phyloP scores from a whole-genome alignment of 805 yeast species.

The Torulaspora delbrueckii region DNA sequence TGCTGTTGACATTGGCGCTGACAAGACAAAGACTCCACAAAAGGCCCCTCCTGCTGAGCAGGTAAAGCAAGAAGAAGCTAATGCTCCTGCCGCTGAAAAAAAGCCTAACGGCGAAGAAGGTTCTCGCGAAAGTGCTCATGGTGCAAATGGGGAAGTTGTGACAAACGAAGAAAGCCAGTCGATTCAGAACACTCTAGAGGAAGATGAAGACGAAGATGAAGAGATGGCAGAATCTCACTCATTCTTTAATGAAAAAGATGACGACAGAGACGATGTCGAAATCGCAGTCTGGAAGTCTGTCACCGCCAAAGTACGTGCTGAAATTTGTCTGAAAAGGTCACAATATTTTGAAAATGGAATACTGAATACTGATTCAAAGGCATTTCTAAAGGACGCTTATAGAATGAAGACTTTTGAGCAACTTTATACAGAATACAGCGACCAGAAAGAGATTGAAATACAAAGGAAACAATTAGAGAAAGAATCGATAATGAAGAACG shows the following conservation, averaged over 20 bases:
- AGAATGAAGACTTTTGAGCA: slow-evolving; percentile 57
- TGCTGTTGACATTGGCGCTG: slow-evolving; percentile 13
- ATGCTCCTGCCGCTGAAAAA: slow-evolving; percentile 8
- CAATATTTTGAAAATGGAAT: slow-evolving; percentile 56
- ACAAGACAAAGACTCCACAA: slow-evolving; percentile 12
- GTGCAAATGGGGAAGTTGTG: slow-evolving; percentile 4
- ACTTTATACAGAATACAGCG: slow-evolving; percentile 29
- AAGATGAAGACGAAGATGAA: slow-evolving; percentile 41
- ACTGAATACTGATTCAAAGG: slow-evolving; percentile 63
- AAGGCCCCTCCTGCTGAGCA: neutral
- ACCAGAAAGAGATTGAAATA: slow-evolving; percentile 30
- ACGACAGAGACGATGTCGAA: slow-evolving; percentile 65
- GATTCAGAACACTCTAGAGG: slow-evolving; percentile 22
- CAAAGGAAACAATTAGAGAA: slow-evolving; percentile 29
- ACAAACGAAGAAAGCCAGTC: slow-evolving; percentile 5
- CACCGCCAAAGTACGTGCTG: slow-evolving; percentile 74
- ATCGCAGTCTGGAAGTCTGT: slow-evolving; percentile 77
- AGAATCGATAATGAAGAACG: slow-evolving; percentile 40
- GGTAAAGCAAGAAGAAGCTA: no score
- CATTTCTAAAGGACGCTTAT: slow-evolving; percentile 57
- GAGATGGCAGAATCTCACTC: slow-evolving; percentile 41
- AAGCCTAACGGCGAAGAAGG: slow-evolving; percentile 5
- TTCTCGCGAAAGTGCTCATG: neutral
- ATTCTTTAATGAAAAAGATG: slow-evolving; percentile 48
- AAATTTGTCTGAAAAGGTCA: slow-evolving; percentile 64